Evolutionary conservation across 2,329 filamentous ascomycete species (phyloP), one percentile per base, ranked within the genome.

Genomic region (Colletotrichum australisinense): DNA sequence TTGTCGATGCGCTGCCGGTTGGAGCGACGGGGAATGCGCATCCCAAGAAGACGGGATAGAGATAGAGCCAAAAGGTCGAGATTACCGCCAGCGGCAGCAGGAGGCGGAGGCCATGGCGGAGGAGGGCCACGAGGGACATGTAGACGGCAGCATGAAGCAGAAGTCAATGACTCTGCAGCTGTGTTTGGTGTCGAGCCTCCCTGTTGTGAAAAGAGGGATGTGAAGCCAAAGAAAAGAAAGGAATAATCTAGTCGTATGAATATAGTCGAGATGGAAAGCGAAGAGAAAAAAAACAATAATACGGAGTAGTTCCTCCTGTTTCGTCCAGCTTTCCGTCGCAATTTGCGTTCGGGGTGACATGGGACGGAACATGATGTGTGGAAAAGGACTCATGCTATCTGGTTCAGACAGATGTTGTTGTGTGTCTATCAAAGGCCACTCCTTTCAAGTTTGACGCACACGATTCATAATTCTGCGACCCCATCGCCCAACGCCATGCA

Each of bases 21-120:
- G 82, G 85, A 46, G 86, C 87, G 76, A 85, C 81, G 12, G 95
- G 94, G 83, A 98, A 98, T 49, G 89, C 91, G 86, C 95, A 98
- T 79, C 90, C 89, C 76, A 91, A 89, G 79, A 98, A 93, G 77
- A 94, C 79, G 9, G 97, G 95, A 81, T 97, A 98, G 52, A 96
- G 86, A 85, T 98, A 98, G 66, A 98, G 88, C 84, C 95, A 97
- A 76, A 92, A 78, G 64, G 93, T 94, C 79, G 90, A 90, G 75
- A 90, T 83, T 79, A 96, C 78, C 72, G 93, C 92, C 80, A 96
- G 79, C 62, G 94, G 92, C 57, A 93, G 80, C 63, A 89, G 81
- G 63, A 90, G 78, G 79, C 88, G 85, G 81, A 91, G 83, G 81
- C 83, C 87, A 86, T 88, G 86, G 85, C 89, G 88, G 80, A 91